Base-by-base conservation (phyloP, 257 asterid species). In the Nicotiana otophora region DNA sequence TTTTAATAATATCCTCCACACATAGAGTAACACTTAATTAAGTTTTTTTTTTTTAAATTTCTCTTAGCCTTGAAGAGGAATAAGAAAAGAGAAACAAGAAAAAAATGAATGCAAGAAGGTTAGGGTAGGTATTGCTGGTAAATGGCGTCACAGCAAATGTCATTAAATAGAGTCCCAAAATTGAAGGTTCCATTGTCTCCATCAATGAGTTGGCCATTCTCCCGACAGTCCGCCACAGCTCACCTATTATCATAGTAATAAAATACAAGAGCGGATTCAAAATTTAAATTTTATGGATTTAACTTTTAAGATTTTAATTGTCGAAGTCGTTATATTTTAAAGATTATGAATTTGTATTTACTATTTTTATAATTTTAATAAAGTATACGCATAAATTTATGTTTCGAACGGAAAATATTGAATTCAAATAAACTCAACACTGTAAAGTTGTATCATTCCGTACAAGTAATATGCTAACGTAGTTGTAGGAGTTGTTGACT, bases 121-220 rank as follows among this genome's bases (percentile, higher is more conserved):
- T n/a, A 42, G 6, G 8, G 42, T 74, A 23, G 15, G 39, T 74
- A 14, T 11, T 42, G 34, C 7, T 48, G 10, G 62, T 46, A n/a
- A 42, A 70, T 70, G 58, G 6, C n/a, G 3, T 48, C 62, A 48
- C 5, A 20, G 62, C 4, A 23, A 48, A 74, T 74, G 75, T 34
- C 75, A 67, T 33, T 66, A 17, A 67, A 67, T 2, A 57, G 20
- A 57, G 20, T 57, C 62, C n/a, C 23, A 57, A 3, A 31, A n/a
- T 0, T 15, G 74, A 66, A 66, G 48, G 7, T 66, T 66, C 74
- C 48, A 31, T 31, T 42, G 78, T 72, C 60, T 46, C 19, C 23
- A 42, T 72, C 78, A 72, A 72, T 42, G 78, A 72, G 78, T 46
- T 72, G 78, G 33, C 78, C 1, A 70, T 70, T 31, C 72, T 7